Evolutionary conservation across 176 grass and related monocot species (phyloP).

Genomic region (Musa itinerans): DNA sequence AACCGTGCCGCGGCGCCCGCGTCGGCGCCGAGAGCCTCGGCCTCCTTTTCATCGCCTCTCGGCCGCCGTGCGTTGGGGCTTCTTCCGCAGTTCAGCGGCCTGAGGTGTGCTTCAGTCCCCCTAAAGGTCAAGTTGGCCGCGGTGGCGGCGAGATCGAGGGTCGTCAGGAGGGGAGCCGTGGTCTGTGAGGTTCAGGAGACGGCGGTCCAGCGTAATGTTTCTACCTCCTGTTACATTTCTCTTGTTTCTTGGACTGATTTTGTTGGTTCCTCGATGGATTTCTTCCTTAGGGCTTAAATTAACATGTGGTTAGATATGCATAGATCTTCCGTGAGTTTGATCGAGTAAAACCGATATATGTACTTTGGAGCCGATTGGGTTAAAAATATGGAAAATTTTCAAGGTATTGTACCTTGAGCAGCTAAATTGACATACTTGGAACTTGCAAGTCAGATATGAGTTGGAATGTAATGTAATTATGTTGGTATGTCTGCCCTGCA

Average conservation of each 20-base stretch:
- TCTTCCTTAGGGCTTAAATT: not conserved
- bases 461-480: not conserved
- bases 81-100: slow-evolving; percentile 1
- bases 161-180: not conserved
- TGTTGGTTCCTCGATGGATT: not conserved
- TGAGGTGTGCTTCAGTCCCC: slow-evolving; percentile 3
- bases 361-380: too few relatives aligned
- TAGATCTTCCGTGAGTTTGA: too few relatives aligned
- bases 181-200: slow-evolving; percentile 19
- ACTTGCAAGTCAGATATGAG: not conserved
- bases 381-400: too few relatives aligned
- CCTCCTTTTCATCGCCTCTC: too few relatives aligned
- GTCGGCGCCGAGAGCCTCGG: not conserved
- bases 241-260: too few relatives aligned
- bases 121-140: not conserved
- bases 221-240: not conserved
- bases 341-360: too few relatives aligned
- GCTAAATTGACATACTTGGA: not conserved
- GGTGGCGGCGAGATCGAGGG: not conserved
- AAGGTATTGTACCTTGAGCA: too few relatives aligned
- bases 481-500: too few relatives aligned
- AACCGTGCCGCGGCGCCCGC: not conserved
- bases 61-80: not conserved
- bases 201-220: slow-evolving; percentile 6
- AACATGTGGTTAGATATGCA: too few relatives aligned